Evolutionary conservation across 768 basidiomycete genomes (phyloP), one percentile per base, ranked within the genome.

Genomic region (Obba rivulosa): DNA sequence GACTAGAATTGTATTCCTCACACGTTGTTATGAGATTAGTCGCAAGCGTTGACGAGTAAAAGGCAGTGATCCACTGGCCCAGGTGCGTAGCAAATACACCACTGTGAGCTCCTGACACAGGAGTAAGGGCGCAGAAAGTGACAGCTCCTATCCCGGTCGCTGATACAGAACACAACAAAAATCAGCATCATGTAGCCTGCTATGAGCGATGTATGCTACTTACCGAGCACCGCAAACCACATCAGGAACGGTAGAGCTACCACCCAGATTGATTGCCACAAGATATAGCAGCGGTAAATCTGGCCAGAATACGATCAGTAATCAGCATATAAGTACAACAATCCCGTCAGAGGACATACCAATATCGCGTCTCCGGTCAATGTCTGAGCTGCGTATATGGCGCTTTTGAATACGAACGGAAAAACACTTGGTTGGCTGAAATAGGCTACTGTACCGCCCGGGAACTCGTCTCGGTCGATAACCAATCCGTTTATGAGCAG

Each of bases 341-440:
- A 13, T 37, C 37, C 22, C 36, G 5, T 31, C 17, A n/a, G n/a
- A 39, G 16, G 13, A 4, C 59, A 8, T 34, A 68, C 66, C n/a
- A 68, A 39, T 2, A 67, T 60, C 3, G 56, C 53, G 20, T 67
- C 65, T 1, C 66, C 66, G 3, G 66, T 28, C 0, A 68, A 43
- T 3, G 64, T 65, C 36, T 67, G 64, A 24, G 56, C 45, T 42
- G 36, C 17, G 23, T 62, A 67, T 11, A 62, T 48, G 1, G 38
- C 48, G 28, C 58, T 62, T 45, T 64, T 64, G 41, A 43, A 55
- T 45, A 65, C 56, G 34, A 65, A 67, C 4, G 64, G 62, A 46
- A 55, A 57, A 14, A 64, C 53, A 11, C 62, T 54, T 17, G 53
- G 28, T 24, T 63, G 50, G 1, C 52, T 49, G 48, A 70, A 68